Percentiles rank a stretch among this genome's conserved stretches.
These are phyloP conservation scores for Schoenoplectus triqueter DNA, from an alignment of 202 grass and related monocot genomes.

Conservation along the genomic window DNA sequence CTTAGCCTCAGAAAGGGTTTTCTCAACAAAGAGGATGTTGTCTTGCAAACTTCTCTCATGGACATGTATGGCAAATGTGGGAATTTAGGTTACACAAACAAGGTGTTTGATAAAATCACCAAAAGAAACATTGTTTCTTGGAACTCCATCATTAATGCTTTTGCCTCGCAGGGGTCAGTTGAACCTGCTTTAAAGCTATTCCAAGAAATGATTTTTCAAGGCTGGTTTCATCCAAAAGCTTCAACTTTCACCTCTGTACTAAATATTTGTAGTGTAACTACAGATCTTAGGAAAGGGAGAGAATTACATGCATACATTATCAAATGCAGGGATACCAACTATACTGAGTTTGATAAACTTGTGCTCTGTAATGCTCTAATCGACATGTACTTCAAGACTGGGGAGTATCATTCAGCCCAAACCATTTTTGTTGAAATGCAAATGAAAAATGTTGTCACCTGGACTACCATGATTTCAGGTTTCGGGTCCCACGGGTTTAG, in stretches of 20 bases:
- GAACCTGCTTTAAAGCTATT: conserved; percentile 34
- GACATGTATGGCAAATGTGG: conserved; percentile 48
- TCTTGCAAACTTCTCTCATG: conserved; percentile 43
- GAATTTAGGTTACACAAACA: conserved; percentile 7
- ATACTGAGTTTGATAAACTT: conserved; percentile 34
- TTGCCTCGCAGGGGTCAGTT: conserved; percentile 29
- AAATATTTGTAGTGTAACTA: conserved; percentile 33
- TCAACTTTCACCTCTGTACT: conserved; percentile 30
- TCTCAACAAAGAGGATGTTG: conserved; percentile 34
- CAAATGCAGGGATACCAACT: conserved; percentile 3
- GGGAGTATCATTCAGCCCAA: conserved; percentile 50
- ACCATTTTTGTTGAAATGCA: conserved; percentile 50
- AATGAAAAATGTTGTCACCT: conserved; percentile 66
- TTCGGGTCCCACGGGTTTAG: conserved; percentile 65
- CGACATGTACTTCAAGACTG: conserved; percentile 90
- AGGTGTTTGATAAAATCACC: conserved; percentile 39
- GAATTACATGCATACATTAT: conserved; percentile 41
- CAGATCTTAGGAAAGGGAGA: conserved; percentile 39
- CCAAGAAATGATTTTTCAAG: conserved; percentile 39
- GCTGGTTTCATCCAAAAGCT: conserved; percentile 26
- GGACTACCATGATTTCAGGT: conserved; percentile 82
- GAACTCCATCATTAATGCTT: conserved; percentile 44
- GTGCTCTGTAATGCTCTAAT: conserved; percentile 66
- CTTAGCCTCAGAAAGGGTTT: conserved; percentile 37
- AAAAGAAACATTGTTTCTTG: conserved; percentile 42